Base-by-base conservation (phyloP, 352 stramenopile genomes). In the Phytophthora tubulina region DNA sequence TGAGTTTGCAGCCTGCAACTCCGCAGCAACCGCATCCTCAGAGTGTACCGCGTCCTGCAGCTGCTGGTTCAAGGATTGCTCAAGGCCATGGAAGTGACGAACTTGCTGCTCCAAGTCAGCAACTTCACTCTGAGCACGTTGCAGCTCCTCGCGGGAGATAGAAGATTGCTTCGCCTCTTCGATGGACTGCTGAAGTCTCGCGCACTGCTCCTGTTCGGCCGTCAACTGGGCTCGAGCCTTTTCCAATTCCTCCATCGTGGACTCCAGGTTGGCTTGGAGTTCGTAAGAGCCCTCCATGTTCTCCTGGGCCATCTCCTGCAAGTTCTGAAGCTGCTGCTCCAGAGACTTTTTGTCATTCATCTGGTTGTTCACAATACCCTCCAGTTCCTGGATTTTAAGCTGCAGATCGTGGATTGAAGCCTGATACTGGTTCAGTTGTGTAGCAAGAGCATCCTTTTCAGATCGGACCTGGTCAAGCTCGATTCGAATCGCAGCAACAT, bases 301-400 rank as follows among this genome's bases (percentile, higher is more conserved):
- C 41, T 93, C 84, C 54, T 91, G 70, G 11, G 72, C 76, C 54
- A 85, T 82, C 38, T 86, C 84, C 42, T 91, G 82, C n/a, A 93
- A 65, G 49, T 92, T 90, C 57, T 81, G 76, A 46, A 92, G 63
- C 63, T 91, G 82, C 30, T 85, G 74, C 63, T 90, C 77, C 5
- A 93, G 59, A 10, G 72, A 75, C n/a, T 70, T 65, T 51, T 79
- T 84, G 17, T 86, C 77, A 35, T 39, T 60, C 14, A 63, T 50
- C 39, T 76, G 70, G n/a, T 38, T 53, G 30, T 74, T 70, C 45
- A 81, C 61, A 38, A 72, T 54, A 41, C 64, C 62, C 51, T 80
- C 75, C 35, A 85, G 38, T n/a, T 72, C 69, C 13, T 77, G 52
- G 3, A 73, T 46, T 46, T 67, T 76, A n/a, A 54, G 62, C 44